These are phyloP conservation scores for Plasmopara muralis DNA, from an alignment of 352 stramenopile genomes.

Conservation along the genomic window DNA sequence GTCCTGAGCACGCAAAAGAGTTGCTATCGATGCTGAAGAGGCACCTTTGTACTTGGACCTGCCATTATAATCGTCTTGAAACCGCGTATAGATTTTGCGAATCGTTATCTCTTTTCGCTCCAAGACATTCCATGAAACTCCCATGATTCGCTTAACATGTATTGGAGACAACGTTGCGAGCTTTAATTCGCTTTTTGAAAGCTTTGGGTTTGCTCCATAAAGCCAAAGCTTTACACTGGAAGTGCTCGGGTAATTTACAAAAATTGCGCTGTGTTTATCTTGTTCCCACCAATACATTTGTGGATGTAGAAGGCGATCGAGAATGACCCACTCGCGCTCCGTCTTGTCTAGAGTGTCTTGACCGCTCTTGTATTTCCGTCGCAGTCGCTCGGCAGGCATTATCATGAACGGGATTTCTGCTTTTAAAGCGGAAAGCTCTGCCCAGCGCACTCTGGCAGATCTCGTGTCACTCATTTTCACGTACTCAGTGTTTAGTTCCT, in stretches of 20 bases:
- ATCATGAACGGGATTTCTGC: slow-evolving; percentile 73
- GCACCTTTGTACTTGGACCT: slow-evolving; percentile 11
- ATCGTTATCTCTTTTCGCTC: slow-evolving; percentile 68
- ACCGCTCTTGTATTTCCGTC: slow-evolving; percentile 78
- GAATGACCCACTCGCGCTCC: slow-evolving; percentile 68
- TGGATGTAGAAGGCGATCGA: slow-evolving; percentile 65
- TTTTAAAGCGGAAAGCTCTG: slow-evolving; percentile 67
- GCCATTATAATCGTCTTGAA: slow-evolving; percentile 40
- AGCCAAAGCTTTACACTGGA: slow-evolving; percentile 29
- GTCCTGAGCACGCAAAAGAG: slow-evolving; percentile 46
- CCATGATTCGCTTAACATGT: slow-evolving; percentile 66
- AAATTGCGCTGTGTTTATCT: slow-evolving; percentile 19
- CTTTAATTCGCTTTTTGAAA: slow-evolving; percentile 63
- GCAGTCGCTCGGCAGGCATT: slow-evolving; percentile 56
- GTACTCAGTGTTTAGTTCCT: slow-evolving; percentile 62
- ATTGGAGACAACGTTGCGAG: slow-evolving; percentile 50
- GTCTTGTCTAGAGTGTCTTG: slow-evolving; percentile 53
- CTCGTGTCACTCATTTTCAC: slow-evolving; percentile 33
- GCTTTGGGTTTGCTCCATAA: slow-evolving; percentile 36
- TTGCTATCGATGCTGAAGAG: slow-evolving; percentile 27
- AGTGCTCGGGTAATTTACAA: slow-evolving; percentile 17
- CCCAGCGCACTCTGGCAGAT: slow-evolving; percentile 60
- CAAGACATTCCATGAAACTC: slow-evolving; percentile 64
- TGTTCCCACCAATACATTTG: slow-evolving; percentile 67
- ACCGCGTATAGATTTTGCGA: slow-evolving; percentile 64